Base-by-base conservation (phyloP, 2,329 filamentous ascomycete species). In the Fonsecaea monophora region DNA sequence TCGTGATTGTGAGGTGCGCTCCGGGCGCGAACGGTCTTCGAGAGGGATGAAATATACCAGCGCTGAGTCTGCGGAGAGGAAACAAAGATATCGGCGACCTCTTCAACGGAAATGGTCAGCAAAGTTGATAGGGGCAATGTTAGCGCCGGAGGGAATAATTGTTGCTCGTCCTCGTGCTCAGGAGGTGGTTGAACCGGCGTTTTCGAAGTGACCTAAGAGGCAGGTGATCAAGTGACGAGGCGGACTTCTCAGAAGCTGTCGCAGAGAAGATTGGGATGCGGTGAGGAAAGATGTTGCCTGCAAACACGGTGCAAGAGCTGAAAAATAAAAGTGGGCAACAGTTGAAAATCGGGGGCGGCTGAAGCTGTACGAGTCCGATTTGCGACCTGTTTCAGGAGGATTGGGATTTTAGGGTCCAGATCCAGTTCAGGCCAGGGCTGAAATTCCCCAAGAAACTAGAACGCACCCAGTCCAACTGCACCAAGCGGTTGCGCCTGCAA, bases 1-100 rank as follows among this genome's bases (percentile, higher is more conserved):
- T 82, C 40, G 71, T 79, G 73, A 68, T 13, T 32, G 32, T 18
- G 6, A 45, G 55, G 38, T 59, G 70, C 71, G 72, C 72, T 63
- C 66, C 57, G 53, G 64, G 71, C 71, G 70, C 71, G 62, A 40
- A 38, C 34, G 53, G 50, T 25, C 25, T 57, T n/a, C 37, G 30
- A 10, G 50, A 56, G 18, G 37, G 2, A 35, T 30, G 38, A 48
- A 30, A 4, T 37, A 21, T 55, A 48, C 13, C 37, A 48, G 40
- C 10, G 18, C 34, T 34, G 53, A 15, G 13, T 13, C 13, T 42
- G 8, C 15, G 18, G 9, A 35, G 53, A 25, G 48, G 45, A 56
- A 56, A 4, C 34, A 54, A 54, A 21, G 30, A 34, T 61, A 42
- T 25, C 32, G 10, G 38, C 48, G 10, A 45, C 38, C 34, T 18